Evolutionary conservation across 139 green algal species (phyloP), one percentile per base, ranked within the genome.

Genomic region (Desmodesmus armatus): DNA sequence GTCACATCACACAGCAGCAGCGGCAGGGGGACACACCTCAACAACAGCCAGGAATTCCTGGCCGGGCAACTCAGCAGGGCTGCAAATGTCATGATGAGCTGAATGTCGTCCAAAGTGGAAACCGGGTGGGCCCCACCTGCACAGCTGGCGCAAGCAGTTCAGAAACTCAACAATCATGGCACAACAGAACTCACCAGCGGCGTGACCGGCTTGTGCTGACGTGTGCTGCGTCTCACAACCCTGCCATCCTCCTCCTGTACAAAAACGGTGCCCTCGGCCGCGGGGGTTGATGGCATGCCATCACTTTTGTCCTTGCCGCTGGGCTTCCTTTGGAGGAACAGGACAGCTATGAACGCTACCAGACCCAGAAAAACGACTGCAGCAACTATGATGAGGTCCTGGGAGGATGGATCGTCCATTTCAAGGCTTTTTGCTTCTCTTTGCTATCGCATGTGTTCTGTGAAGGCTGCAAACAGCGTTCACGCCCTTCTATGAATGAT

Each of bases 311-410:
- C 35, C 3, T 69, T 49, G 23, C 51, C 15, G 7, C 17, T 6
- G 41, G 43, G 41, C 29, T 85, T 31, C 21, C 79, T 47, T 39
- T 86, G 72, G 9, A 86, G 66, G 9, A 51, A 79, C 13, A 86
- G 69, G 13, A 86, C 80, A n/a, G 51, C 67, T 23, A 86, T 73
- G 51, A 86, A 86, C 1, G 67, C 70, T n/a, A 86, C 67, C 58
- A 86, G 69, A 3, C 69, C 80, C 51, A 65, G 11, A 15, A 86
- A 51, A n/a, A 85, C 79, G 44, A 85, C 21, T 5, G 41, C 79
- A 39, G 79, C 79, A 35, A 85, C 65, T 2, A 75, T 21, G 29
- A 85, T 23, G 47, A 78, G 65, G 37, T 77, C 62, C 0, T 43
- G 33, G 17, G 51, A 72, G 2, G 76, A 55, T 25, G 76, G 37